Base-by-base conservation (phyloP, 1,284 basidiomycete genomes). In the Grifola frondosa region DNA sequence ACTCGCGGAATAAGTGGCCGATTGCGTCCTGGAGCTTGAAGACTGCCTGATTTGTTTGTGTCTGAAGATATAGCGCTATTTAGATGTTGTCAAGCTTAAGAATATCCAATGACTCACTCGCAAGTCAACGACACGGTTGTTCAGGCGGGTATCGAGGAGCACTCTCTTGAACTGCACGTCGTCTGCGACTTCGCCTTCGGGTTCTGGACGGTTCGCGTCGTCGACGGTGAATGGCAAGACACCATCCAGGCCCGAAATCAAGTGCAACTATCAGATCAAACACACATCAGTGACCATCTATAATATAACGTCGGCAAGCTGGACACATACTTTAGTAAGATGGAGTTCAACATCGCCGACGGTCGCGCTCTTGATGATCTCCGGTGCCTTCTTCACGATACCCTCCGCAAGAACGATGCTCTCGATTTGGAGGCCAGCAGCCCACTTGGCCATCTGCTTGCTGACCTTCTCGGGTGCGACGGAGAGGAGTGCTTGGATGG, bases 371-470 rank as follows among this genome's bases (percentile, higher is more conserved):
- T 96, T 96, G 70, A 98, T 88, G 21, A 80, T 82, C 62, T 91
- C 89, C 6, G 84, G 79, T n/a, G 91, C 83, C 60, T 87, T 87
- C 63, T 86, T 84, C 30, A 96, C 88, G 44, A 78, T 66, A 30
- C 86, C 87, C 68, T 97, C 87, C 8, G 97, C 88, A 24, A 94
- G 80, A 8, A 99, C 89, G 56, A 99, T 94, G 45, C 89, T 91
- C 71, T 99, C 97, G 52, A 83, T 77, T 26, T 85, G 74, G 37
- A 99, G 73, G 29, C 80, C 64, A 16, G 84, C 83, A 13, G 88
- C 82, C 87, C 90, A 99, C 69, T 96, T 98, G 42, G 93, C 81
- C 97, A 99, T 99, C 66, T 97, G 94, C 67, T 95, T 97, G 52
- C 93, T 97, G 13, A 99, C 79, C 59, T 86, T 87, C 46, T 85